These are phyloP conservation scores for Nephelium lappaceum DNA, from an alignment of 345 rosid genomes.

Conservation along the genomic window DNA sequence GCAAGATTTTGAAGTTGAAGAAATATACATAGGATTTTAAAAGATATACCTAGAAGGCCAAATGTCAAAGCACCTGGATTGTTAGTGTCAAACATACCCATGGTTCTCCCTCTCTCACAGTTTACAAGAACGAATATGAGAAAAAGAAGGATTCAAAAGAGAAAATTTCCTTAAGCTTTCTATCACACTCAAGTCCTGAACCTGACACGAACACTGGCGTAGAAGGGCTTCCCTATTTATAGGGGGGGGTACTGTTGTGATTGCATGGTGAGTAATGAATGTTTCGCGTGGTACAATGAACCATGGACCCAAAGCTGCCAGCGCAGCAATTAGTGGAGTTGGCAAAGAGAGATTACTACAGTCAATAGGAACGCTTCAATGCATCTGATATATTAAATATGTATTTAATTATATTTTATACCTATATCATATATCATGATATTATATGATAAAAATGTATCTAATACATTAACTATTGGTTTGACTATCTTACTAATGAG, in stretches of 20 bases:
- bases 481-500: too few species aligned
- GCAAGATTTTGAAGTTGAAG: background rate
- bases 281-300: background rate
- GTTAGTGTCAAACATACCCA: conserved; percentile 26
- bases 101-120: background rate
- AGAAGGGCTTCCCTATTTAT: background rate
- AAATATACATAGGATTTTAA: background rate
- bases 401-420: too few species aligned
- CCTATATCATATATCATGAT: too few species aligned
- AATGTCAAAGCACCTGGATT: conserved; percentile 31
- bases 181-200: background rate
- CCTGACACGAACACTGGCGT: background rate
- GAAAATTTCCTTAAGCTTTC: background rate
- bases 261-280: background rate
- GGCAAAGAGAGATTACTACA: background rate
- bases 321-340: background rate
- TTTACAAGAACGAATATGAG: background rate
- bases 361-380: too few species aligned
- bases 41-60: conserved; percentile 28
- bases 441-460: too few species aligned
- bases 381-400: too few species aligned
- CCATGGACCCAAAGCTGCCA: background rate
- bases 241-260: background rate
- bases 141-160: background rate
- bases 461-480: too few species aligned